These are phyloP conservation scores for Tetrapisispora iriomotensis DNA, from an alignment of 805 yeast species.

Conservation along the genomic window DNA sequence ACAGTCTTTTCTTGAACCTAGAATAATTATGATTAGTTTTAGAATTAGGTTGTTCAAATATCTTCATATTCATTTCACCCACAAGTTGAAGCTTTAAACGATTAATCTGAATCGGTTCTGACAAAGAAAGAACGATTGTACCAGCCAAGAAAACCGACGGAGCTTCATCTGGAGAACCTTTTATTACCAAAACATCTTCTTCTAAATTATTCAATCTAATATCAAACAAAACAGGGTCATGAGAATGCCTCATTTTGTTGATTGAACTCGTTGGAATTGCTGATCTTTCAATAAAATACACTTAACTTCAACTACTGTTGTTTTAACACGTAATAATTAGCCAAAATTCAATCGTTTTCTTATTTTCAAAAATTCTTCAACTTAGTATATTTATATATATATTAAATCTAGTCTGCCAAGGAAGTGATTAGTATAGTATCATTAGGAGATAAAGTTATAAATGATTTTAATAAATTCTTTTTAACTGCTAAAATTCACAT, in stretches of 20 bases:
- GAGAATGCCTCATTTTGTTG: background rate
- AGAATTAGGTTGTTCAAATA: background rate
- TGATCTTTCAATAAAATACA: no score
- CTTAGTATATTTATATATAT: no score
- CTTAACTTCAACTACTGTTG: no score
- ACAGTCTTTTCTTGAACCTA: slow-evolving; percentile 54
- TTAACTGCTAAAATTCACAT: no score
- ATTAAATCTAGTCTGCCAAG: no score
- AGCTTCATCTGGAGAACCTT: slow-evolving; percentile 73
- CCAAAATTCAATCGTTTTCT: no score
- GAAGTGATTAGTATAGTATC: no score
- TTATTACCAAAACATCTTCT: slow-evolving; percentile 68
- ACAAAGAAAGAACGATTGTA: slow-evolving; percentile 60
- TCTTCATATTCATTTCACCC: slow-evolving; percentile 35
- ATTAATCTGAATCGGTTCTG: slow-evolving; percentile 64
- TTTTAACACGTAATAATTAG: no score
- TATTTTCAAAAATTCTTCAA: no score
- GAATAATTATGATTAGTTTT: slow-evolving; percentile 27
- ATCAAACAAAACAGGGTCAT: slow-evolving; percentile 34
- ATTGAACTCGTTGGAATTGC: no score
- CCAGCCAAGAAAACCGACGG: slow-evolving; percentile 70
- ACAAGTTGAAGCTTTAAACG: slow-evolving; percentile 52
- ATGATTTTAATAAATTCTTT: no score
- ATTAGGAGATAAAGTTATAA: no score
- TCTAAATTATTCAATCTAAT: slow-evolving; percentile 56